Conservation (phyloP, 306 rosid species). For the Acacia melanoxylon region DNA sequence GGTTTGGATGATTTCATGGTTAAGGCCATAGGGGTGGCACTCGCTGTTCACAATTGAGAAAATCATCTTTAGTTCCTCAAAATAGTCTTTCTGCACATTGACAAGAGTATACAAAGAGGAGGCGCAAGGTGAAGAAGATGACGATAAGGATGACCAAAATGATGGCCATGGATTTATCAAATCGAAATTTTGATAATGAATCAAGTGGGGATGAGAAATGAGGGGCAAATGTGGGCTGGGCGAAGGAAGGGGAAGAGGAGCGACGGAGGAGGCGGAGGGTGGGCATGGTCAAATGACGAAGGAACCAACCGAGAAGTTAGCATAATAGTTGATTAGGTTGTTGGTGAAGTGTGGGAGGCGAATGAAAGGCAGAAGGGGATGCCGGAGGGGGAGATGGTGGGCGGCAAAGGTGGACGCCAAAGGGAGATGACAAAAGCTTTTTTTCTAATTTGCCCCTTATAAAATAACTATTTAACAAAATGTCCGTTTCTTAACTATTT, state of each 20-base stretch:
- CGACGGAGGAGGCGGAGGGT: constrained; percentile 4
- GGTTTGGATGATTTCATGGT: constrained; percentile 48
- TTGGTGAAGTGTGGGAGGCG: not conserved
- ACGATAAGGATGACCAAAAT: constrained; percentile 49
- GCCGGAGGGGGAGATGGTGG: too few species aligned
- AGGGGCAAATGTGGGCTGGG: constrained; percentile 28
- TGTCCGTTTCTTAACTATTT: too few species aligned
- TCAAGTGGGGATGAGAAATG: not conserved
- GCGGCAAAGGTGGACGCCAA: too few species aligned
- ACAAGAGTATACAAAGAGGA: constrained; percentile 80
- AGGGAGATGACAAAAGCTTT: too few species aligned
- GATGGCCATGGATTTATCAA: constrained; percentile 58
- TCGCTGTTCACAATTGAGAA: constrained; percentile 22
- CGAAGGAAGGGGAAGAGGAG: constrained; percentile 24
- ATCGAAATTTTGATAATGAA: not conserved
- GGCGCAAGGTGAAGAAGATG: constrained; percentile 61
- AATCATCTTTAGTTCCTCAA: constrained; percentile 11
- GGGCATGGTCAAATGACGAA: constrained; percentile 14
- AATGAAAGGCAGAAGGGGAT: not conserved
- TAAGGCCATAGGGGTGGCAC: constrained; percentile 55
- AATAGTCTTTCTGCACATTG: constrained; percentile 55
- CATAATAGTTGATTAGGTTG: constrained; percentile 36
- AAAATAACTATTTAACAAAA: too few species aligned
- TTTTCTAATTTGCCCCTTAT: too few species aligned
- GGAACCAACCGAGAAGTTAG: not conserved